Evolutionary conservation across 306 rosid genomes (phyloP).

Genomic region (Cucurbita moschata): DNA sequence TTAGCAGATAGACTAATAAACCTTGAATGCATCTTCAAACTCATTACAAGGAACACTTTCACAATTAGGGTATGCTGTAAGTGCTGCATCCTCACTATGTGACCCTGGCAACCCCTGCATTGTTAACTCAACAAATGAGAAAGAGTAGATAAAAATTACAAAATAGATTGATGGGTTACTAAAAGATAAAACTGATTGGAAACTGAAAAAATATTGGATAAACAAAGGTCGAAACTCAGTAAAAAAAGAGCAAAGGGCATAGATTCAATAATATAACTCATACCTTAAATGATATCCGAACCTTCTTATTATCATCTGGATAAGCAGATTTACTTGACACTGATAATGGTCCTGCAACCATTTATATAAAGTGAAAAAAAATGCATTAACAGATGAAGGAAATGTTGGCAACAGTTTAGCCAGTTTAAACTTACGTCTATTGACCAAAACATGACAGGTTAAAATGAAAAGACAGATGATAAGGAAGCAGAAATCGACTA

Average conservation of each 20-base stretch:
- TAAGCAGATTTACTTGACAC: conserved; percentile 26
- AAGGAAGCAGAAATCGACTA: background rate
- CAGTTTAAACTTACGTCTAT: background rate
- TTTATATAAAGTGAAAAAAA: background rate
- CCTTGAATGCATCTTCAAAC: conserved; percentile 65
- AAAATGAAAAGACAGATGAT: background rate
- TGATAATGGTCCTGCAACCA: conserved; percentile 41
- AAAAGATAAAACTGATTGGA: background rate
- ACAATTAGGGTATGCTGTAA: conserved; percentile 55
- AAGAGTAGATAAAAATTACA: background rate
- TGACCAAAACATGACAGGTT: background rate
- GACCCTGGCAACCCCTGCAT: conserved; percentile 55
- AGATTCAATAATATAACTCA: background rate
- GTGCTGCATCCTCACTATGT: conserved; percentile 60
- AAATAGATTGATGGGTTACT: background rate
- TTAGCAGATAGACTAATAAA: conserved; percentile 1
- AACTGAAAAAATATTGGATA: background rate
- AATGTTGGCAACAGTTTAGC: background rate
- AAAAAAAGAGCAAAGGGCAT: background rate
- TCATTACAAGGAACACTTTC: conserved; percentile 48
- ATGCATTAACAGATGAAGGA: background rate
- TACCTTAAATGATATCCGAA: conserved; percentile 49
- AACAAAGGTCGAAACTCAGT: background rate
- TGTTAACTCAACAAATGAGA: conserved; percentile 20
- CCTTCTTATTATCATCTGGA: conserved; percentile 25